Base-by-base conservation (phyloP, 2,329 filamentous ascomycete genomes). In the Calonectria pseudoturangicola region DNA sequence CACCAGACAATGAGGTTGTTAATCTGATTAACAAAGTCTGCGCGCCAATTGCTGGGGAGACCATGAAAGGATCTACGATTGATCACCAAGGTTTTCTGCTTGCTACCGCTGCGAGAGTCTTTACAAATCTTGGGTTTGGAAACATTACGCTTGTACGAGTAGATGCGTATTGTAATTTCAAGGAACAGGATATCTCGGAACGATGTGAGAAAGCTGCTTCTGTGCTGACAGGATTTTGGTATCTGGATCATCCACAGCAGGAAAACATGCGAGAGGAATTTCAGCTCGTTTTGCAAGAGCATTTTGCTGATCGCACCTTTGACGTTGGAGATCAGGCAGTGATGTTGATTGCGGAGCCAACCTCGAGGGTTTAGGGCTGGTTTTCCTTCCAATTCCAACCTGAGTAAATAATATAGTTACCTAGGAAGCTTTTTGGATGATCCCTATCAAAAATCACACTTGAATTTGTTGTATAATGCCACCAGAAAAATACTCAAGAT, bases 1-100 rank as follows among this genome's bases (percentile, higher is more conserved):
- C 47, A 16, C 47, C 47, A 6, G 47, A 50, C 15, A 50, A 50
- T 50, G 47, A 50, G 25, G 47, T 50, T 50, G 47, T 50, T 6
- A 50, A 28, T 15, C 47, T 50, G 2, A 50, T 50, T 15, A 50
- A 50, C 25, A 27, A 50, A 13, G 47, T 13, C 10, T 28, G 47
- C 28, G 47, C 25, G 4, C 47, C 47, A 2, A 27, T 50, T 15
- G 47, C 47, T 15, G 47, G 8, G 4, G 13, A 28, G 8, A 25
- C 21, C 4, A 9, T 12, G n/a, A 16, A 12, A 12, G 18, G 12
- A 10, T 48, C 45, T 16, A 3, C 12, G 10, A 4, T 28, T 28
- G 47, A 50, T 50, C 47, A 50, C 13, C 47, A 50, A 28, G 47
- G 47, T 4, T 16, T 50, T 27, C 7, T 50, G 10, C 25, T 50